Percentiles rank a stretch among this genome's conserved stretches.
Conservation (phyloP, 306 rosid genomes). For the Purshia tridentata region DNA sequence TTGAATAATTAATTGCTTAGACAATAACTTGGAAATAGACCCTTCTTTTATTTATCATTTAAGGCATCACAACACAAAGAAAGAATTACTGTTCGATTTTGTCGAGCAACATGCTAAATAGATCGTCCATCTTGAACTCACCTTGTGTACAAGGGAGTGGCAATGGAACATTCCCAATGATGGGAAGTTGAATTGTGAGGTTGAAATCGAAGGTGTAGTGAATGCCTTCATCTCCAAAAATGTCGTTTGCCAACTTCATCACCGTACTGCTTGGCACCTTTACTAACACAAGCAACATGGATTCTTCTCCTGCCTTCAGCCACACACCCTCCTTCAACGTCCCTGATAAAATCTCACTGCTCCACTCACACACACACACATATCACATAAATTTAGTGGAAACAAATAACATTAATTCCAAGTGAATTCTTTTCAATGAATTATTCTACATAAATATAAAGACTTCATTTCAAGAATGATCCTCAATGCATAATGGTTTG, state of each 20-base stretch:
- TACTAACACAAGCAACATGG: neutral
- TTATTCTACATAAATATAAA: too few species aligned
- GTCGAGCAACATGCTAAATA: neutral
- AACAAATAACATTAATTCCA: too few species aligned
- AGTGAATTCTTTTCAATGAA: too few species aligned
- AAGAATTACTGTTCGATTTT: neutral
- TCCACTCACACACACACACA: neutral
- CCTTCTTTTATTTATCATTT: neutral
- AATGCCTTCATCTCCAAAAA: neutral
- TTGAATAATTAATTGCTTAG: too few species aligned
- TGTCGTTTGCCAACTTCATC: constrained; percentile 9
- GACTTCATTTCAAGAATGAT: too few species aligned
- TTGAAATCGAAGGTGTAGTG: constrained; percentile 7
- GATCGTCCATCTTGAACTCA: neutral
- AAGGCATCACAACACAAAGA: neutral
- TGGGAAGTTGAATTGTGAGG: constrained; percentile 5
- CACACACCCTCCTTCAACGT: neutral
- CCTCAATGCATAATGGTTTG: too few species aligned
- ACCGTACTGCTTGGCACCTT: constrained; percentile 5
- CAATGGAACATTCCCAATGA: neutral
- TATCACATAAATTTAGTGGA: too few species aligned
- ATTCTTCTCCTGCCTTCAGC: constrained; percentile 3
- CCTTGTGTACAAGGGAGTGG: constrained; percentile 20
- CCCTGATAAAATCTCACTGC: constrained; percentile 9
- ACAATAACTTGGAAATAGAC: too few species aligned